phyloP scores from a whole-genome alignment of 2,329 filamentous ascomycete genomes.

The Penicillium frequentans region DNA sequence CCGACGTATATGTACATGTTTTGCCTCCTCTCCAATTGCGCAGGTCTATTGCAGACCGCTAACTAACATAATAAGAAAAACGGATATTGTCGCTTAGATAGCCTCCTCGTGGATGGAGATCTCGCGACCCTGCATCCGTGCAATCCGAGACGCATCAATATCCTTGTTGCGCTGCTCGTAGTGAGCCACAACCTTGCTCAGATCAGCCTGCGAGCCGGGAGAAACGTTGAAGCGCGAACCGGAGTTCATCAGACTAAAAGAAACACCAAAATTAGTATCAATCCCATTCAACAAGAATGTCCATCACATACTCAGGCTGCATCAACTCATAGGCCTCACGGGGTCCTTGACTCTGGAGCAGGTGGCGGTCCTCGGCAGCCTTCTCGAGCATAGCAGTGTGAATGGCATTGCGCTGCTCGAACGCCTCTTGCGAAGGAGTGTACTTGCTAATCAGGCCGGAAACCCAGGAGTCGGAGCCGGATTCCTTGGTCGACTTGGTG shows the following conservation, averaged over 20 bases:
- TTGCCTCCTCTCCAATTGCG: constrained; percentile 18
- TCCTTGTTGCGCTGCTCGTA: constrained; percentile 60
- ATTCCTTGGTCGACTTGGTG: constrained; percentile 38
- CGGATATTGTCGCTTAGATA: constrained; percentile 17
- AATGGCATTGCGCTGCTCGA: constrained; percentile 58
- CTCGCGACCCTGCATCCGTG: constrained; percentile 45
- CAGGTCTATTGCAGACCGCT: constrained; percentile 25
- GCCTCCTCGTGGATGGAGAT: constrained; percentile 46
- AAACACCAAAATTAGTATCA: constrained; percentile 5
- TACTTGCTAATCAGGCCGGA: constrained; percentile 56
- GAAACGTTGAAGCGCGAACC: constrained; percentile 64
- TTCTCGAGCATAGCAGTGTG: constrained; percentile 63
- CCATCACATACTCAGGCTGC: constrained; percentile 62
- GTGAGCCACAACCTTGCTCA: constrained; percentile 62
- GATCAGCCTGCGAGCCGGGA: constrained; percentile 60
- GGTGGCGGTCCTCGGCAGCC: constrained; percentile 61
- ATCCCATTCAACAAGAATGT: background rate
- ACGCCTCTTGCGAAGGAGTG: constrained; percentile 53
- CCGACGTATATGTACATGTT: constrained; percentile 39
- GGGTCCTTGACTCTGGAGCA: constrained; percentile 52
- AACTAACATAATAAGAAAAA: constrained; percentile 16
- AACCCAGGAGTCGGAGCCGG: constrained; percentile 41
- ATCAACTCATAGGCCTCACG: constrained; percentile 54
- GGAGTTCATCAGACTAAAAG: constrained; percentile 59
- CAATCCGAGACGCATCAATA: constrained; percentile 57